Evolutionary conservation across 2,329 filamentous ascomycete genomes (phyloP), one percentile per base, ranked within the genome.

Genomic region (Waltergamsia citrina): DNA sequence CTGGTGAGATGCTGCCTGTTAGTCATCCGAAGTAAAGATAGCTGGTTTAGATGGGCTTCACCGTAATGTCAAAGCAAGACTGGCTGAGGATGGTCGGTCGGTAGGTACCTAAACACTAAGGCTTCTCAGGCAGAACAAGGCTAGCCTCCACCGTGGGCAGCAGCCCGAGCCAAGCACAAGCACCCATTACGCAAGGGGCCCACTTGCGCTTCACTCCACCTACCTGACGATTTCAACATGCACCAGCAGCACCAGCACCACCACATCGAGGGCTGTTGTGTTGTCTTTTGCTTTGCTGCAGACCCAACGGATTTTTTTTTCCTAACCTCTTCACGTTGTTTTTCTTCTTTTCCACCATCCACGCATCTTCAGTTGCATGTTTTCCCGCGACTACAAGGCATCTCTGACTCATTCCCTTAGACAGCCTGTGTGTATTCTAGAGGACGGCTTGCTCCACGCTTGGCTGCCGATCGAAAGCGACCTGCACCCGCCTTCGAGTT

Each of bases 401-500:
- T 24, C 22, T 8, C 25, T 27, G 26, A 14, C 18, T 28, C 26
- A 17, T 4, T 28, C 26, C n/a, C n/a, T 15, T 8, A 28, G 12
- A 8, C 26, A 16, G 26, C 14, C 15, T 17, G 15, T 17, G n/a
- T 4, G 9, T 7, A 15, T 8, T 17, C 26, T n/a, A 14, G 26
- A 15, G n/a, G n/a, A n/a, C n/a, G 9, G 23, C n/a, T 15, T 22
- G 12, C 18, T 16, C 29, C 10, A 21, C 18, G 17, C 18, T 11
- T n/a, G 18, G 31, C 31, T 16, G 21, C 16, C 26, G 21, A 25
- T 26, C 31, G 21, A 24, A 24, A 23, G 31, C 33, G 33, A 35
- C 33, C 33, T 35, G 33, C 33, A 35, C 33, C 15, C 33, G 33
- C 25, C 33, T 35, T 17, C 18, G 33, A 19, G 24, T 15, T 32